These are phyloP conservation scores for Tothia fuscella DNA, from an alignment of 2,329 filamentous ascomycete species.

Conservation along the genomic window DNA sequence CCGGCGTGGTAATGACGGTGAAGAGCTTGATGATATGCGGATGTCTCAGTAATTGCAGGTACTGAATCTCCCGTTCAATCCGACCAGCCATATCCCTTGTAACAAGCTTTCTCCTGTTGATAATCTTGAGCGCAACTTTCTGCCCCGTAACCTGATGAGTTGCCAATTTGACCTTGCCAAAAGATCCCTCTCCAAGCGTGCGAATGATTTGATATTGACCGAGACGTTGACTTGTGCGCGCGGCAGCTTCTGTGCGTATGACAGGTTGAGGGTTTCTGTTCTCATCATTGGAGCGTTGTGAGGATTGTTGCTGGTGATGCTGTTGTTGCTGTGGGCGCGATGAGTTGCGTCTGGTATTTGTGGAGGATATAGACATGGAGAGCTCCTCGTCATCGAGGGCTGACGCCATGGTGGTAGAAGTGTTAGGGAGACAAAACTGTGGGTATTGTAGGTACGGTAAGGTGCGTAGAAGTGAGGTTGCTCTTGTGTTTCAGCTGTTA, in stretches of 20 bases:
- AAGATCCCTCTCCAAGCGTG: constrained; percentile 91
- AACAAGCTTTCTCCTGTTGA: constrained; percentile 88
- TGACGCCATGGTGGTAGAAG: constrained; percentile 21
- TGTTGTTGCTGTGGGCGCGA: constrained; percentile 17
- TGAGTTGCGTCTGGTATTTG: constrained; percentile 7
- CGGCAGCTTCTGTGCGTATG: constrained; percentile 28
- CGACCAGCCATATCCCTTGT: constrained; percentile 96
- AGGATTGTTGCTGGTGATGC: constrained; percentile 13
- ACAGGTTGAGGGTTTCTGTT: not conserved
- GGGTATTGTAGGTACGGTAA: too few species aligned
- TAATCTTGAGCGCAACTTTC: constrained; percentile 96
- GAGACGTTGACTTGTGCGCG: constrained; percentile 48
- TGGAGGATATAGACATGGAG: constrained; percentile 24
- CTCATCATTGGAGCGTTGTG: constrained; percentile 1
- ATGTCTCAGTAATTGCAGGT: constrained; percentile 86
- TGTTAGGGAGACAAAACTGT: not conserved
- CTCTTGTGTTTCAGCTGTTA: not conserved
- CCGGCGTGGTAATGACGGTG: constrained; percentile 89
- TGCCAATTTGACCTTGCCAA: constrained; percentile 96
- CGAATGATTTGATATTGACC: constrained; percentile 84
- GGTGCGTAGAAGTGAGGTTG: too few species aligned
- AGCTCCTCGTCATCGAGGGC: constrained; percentile 30
- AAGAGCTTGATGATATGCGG: constrained; percentile 99
- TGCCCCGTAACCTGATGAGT: constrained; percentile 85
- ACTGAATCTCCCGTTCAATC: constrained; percentile 96